Evolutionary conservation across 208 protist genomes (phyloP).

Genomic region (Acanthamoeba triangularis): DNA sequence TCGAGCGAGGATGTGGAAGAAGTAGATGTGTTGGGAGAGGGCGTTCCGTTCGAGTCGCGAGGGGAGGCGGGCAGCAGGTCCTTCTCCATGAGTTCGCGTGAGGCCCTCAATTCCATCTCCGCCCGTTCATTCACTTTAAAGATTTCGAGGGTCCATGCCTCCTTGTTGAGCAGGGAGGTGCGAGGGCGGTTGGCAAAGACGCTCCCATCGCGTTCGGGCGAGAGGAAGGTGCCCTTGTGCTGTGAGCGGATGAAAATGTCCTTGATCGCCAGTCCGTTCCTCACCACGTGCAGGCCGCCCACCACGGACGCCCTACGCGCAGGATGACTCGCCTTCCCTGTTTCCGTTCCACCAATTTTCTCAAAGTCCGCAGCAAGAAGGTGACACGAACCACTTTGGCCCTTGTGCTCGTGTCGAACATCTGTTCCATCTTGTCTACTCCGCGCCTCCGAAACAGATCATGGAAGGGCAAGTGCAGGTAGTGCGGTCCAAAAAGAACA

Average conservation of each 20-base stretch:
- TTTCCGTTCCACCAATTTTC: background rate
- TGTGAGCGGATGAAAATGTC: background rate
- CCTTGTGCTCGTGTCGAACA: background rate
- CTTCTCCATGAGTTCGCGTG: background rate
- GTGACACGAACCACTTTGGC: too few relatives aligned
- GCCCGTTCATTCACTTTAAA: background rate
- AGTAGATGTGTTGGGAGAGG: background rate
- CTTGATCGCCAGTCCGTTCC: background rate
- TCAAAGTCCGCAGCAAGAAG: background rate
- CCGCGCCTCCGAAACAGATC: background rate
- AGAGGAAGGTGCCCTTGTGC: background rate
- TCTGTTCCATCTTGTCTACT: background rate
- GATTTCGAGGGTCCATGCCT: background rate
- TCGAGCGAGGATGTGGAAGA: background rate
- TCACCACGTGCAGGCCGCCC: conserved; percentile 12
- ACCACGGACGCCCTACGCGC: background rate
- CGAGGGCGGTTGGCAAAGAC: background rate
- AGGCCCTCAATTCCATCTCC: conserved; percentile 9
- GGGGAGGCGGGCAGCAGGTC: background rate
- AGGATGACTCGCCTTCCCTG: background rate
- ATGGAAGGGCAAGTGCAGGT: background rate
- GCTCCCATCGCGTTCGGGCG: background rate
- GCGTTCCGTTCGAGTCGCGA: background rate
- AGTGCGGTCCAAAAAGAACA: background rate
- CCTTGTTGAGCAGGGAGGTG: background rate